Evolutionary conservation across 805 yeast species (phyloP), one percentile per base, ranked within the genome.

Genomic region (Candida chilensis): DNA sequence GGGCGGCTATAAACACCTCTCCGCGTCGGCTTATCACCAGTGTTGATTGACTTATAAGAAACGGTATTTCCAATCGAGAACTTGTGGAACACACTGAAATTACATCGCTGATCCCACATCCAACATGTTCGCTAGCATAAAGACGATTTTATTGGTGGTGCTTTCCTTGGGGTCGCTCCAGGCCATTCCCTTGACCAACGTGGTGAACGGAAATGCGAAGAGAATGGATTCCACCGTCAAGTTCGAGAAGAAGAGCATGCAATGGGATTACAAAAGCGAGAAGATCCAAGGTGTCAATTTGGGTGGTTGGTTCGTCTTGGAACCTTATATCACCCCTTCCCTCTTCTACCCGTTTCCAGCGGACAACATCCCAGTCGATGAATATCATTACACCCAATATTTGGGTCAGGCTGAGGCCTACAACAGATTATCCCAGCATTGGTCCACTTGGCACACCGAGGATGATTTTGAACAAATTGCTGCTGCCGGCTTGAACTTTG

Each of bases 271-370:
- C 38, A 41, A 47, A 19, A 52, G 47, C 28, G 54, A 56, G 17
- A 54, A 49, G 30, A 54, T 71, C 25, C 50, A 69, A 25, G 95
- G 95, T 43, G 86, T 86, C 29, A 80, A 81, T 47, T 56, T 86
- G 19, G 96, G 96, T 38, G 94, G 95, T 27, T 86, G 95, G 95
- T 67, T 86, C 30, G 86, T 86, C 2, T 57, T 86, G 26, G 96
- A 86, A 55, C 86, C 95, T 2, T 85, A 67, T 54, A 86, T 86
- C 47, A 81, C 86, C 1, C 95, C 95, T 4, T 72, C 87, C 1
- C 52, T 81, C 28, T 85, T 87, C 46, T 57, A 62, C 33, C 68
- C 66, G 27, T 68, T 64, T 25, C 61, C 53, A 45, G 62, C 71
- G 15, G 54, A 54, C 30, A 51, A 64, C 21, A 60, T 71, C 15